These are phyloP conservation scores for Lichtheimia ramosa DNA, from an alignment of 371 early-diverging fungal species.

Conservation along the genomic window DNA sequence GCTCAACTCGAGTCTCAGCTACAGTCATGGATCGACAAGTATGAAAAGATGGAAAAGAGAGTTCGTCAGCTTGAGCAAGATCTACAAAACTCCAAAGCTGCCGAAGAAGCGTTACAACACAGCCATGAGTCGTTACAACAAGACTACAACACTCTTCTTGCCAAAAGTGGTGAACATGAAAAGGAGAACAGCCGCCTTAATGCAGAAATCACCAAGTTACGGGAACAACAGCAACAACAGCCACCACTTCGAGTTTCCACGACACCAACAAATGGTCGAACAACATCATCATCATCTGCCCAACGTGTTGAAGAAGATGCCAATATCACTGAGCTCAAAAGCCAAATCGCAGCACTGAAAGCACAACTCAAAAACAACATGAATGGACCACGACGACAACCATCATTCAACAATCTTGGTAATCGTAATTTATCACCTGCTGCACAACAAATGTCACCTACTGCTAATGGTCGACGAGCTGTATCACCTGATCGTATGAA, in stretches of 20 bases:
- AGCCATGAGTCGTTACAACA: constrained; percentile 49
- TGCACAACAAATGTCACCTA: constrained; percentile 7
- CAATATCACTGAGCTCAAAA: constrained; percentile 48
- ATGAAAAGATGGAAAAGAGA: constrained; percentile 54
- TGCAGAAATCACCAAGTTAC: constrained; percentile 69
- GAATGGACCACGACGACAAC: constrained; percentile 44
- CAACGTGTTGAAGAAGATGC: constrained; percentile 14
- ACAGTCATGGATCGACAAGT: constrained; percentile 70
- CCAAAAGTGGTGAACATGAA: constrained; percentile 67
- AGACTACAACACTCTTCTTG: constrained; percentile 49
- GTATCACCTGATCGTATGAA: constrained; percentile 30
- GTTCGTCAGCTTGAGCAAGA: constrained; percentile 45
- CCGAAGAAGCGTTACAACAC: constrained; percentile 56
- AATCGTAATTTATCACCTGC: constrained; percentile 37
- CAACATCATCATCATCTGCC: no score
- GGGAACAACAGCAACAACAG: constrained; percentile 20
- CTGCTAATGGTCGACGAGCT: constrained; percentile 25
- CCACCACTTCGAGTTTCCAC: constrained; percentile 13
- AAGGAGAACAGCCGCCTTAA: constrained; percentile 64
- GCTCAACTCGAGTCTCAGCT: constrained; percentile 67
- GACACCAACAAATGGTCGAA: not conserved
- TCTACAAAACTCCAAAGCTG: constrained; percentile 54
- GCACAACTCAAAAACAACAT: constrained; percentile 46
- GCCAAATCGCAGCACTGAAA: constrained; percentile 52
- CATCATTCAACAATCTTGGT: constrained; percentile 29